Evolutionary conservation across 768 basidiomycete genomes (phyloP), one percentile per base, ranked within the genome.

Genomic region (Tulasnella sp.): DNA sequence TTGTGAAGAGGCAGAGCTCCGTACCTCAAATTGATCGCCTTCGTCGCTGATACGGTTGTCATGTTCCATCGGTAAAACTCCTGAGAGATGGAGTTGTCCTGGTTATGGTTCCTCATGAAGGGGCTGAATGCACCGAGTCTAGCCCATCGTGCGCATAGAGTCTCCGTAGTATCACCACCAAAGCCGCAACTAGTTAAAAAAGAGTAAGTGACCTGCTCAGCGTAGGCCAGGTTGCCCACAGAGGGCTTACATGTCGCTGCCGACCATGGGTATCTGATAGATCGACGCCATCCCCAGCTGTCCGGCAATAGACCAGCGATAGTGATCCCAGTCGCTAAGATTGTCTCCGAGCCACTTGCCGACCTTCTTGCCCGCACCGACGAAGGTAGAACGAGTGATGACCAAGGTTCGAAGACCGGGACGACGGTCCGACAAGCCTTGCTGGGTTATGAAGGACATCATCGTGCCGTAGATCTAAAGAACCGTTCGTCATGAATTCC

Each of bases 291-390:
- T 81, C n/a, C 77, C 78, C 25, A 85, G 71, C 72, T 84, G 80
- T 4, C 81, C 82, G 2, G 81, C 75, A 60, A 85, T 82, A 3
- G 79, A 81, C 46, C 68, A 65, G 12, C 77, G 71, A 65, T 85
- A 85, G 50, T 84, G 78, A 0, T 71, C 73, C 82, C 82, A 84
- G 1, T 66, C 59, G 60, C 78, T 79, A 59, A 82, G 25, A 63
- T 84, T 84, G 68, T 85, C 82, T 1, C 84, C 84, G 1, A 85
- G 73, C 84, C 84, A 85, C 68, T 86, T 85, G 12, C 83, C 82
- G n/a, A 83, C 82, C 54, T 78, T 74, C 24, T 69, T 67, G 4
- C 84, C 84, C 2, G 83, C 82, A 38, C 84, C 84, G 1, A 80
- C 80, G 62, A 83, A 85, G 2, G 84, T 85, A 9, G 83, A 85